phyloP scores from a whole-genome alignment of 306 rosid genomes.

The Rosa lucieae region DNA sequence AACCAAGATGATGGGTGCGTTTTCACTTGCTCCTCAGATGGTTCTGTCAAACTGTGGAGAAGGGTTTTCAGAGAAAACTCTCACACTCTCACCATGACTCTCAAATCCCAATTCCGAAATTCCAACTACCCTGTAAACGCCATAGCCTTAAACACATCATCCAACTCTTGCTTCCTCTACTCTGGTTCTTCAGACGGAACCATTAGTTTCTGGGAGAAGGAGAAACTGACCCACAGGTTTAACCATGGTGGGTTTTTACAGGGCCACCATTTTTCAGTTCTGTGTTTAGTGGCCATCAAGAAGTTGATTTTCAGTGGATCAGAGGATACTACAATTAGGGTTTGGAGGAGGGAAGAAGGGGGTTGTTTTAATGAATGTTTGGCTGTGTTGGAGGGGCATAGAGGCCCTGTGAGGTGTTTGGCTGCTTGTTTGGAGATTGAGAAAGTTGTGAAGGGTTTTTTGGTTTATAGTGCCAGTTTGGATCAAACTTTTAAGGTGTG shows the following conservation, averaged over 20 bases:
- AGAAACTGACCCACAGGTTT: conserved; percentile 54
- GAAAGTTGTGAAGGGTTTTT: conserved; percentile 47
- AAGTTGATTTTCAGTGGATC: conserved; percentile 71
- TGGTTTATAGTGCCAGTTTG: conserved; percentile 68
- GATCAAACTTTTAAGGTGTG: conserved; percentile 71
- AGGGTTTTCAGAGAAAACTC: conserved; percentile 65
- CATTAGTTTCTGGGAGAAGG: conserved; percentile 70
- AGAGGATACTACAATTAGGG: conserved; percentile 69
- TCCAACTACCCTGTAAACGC: conserved; percentile 49
- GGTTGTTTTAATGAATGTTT: conserved; percentile 69
- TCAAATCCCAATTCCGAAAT: conserved; percentile 41
- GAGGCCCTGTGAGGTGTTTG: conserved; percentile 75
- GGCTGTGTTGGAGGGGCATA: conserved; percentile 69
- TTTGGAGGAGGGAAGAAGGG: conserved; percentile 68
- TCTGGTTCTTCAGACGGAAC: conserved; percentile 69
- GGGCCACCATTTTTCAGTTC: conserved; percentile 67
- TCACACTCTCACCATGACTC: conserved; percentile 65
- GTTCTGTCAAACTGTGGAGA: conserved; percentile 72
- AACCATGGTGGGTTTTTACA: conserved; percentile 72
- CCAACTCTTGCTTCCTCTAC: conserved; percentile 52
- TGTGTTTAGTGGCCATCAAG: conserved; percentile 60
- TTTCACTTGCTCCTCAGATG: conserved; percentile 75
- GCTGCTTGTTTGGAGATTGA: conserved; percentile 67
- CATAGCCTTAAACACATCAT: conserved; percentile 45
- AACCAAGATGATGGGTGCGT: conserved; percentile 76